phyloP scores from a whole-genome alignment of 108 stramenopile genomes.

The Fistulifera pelliculosa region DNA sequence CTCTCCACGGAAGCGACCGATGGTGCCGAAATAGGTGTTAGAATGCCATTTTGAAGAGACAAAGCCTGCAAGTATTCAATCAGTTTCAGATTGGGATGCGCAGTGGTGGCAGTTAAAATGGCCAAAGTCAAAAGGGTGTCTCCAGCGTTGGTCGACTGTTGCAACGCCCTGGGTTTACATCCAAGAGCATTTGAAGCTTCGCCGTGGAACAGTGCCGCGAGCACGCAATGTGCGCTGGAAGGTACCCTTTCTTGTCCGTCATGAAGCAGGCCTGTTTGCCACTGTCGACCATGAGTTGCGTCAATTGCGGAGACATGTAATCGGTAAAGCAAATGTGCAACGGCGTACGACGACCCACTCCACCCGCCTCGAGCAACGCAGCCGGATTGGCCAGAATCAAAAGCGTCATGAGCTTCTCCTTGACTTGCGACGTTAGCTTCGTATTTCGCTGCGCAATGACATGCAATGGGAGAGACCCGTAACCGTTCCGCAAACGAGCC shows the following conservation, averaged over 20 bases:
- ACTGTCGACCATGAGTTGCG: constrained; percentile 28
- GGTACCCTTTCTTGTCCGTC: constrained; percentile 51
- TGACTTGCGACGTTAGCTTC: constrained; percentile 35
- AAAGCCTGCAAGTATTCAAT: constrained; percentile 23
- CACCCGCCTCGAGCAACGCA: constrained; percentile 34
- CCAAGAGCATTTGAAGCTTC: constrained; percentile 42
- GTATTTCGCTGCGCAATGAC: constrained; percentile 47
- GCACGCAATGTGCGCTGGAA: constrained; percentile 49
- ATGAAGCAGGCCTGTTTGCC: constrained; percentile 38
- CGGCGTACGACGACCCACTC: constrained; percentile 43
- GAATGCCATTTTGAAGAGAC: not conserved
- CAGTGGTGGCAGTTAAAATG: constrained; percentile 24
- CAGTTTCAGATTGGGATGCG: constrained; percentile 42
- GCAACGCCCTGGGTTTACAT: constrained; percentile 27
- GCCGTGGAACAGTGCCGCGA: constrained; percentile 50
- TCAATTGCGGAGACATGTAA: constrained; percentile 38
- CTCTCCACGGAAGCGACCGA: not conserved
- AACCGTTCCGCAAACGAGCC: constrained; percentile 42
- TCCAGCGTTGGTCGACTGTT: constrained; percentile 27
- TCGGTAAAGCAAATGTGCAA: constrained; percentile 57
- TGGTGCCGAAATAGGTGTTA: not conserved
- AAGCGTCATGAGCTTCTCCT: constrained; percentile 32
- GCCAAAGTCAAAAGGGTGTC: constrained; percentile 30
- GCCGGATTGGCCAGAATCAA: constrained; percentile 28
- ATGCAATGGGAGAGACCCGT: constrained; percentile 48